phyloP scores from a whole-genome alignment of 2,329 filamentous ascomycete species.

The Nemania sp. region DNA sequence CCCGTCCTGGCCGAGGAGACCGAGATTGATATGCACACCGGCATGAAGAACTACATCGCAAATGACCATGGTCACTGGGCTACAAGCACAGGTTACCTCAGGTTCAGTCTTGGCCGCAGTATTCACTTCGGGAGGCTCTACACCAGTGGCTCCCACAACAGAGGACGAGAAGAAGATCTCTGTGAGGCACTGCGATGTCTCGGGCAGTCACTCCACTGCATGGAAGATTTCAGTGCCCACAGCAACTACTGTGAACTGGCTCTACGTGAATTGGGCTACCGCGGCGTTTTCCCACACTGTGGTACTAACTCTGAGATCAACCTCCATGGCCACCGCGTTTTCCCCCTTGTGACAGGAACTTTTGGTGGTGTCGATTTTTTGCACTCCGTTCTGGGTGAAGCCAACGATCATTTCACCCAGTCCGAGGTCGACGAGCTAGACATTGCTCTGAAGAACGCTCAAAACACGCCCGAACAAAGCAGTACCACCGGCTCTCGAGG shows the following conservation, averaged over 20 bases:
- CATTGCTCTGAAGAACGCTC: slow-evolving; percentile 70
- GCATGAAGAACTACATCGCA: slow-evolving; percentile 99
- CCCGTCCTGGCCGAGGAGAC: slow-evolving; percentile 74
- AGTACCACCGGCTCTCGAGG: slow-evolving; percentile 45
- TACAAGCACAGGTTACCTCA: slow-evolving; percentile 84
- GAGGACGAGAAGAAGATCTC: slow-evolving; percentile 74
- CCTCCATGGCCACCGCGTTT: slow-evolving; percentile 67
- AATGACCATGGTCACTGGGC: slow-evolving; percentile 88
- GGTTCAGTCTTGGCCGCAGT: slow-evolving; percentile 71
- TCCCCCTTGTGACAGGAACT: slow-evolving; percentile 72
- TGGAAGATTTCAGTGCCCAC: slow-evolving; percentile 80
- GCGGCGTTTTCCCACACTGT: slow-evolving; percentile 73
- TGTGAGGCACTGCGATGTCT: slow-evolving; percentile 77
- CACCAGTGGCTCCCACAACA: slow-evolving; percentile 63
- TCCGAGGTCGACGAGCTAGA: slow-evolving; percentile 84
- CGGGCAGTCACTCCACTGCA: slow-evolving; percentile 74
- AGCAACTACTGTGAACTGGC: slow-evolving; percentile 83
- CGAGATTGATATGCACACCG: slow-evolving; percentile 73
- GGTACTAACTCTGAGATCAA: slow-evolving; percentile 69
- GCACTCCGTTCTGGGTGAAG: slow-evolving; percentile 76
- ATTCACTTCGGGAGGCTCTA: slow-evolving; percentile 80
- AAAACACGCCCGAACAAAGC: slow-evolving; percentile 48
- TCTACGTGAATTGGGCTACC: slow-evolving; percentile 70
- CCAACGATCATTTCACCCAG: slow-evolving; percentile 82
- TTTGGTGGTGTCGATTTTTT: slow-evolving; percentile 86